A percentile compares a stretch with the other conserved stretches of the same genome.
phyloP scores from a whole-genome alignment of 2,329 filamentous ascomycete genomes.

The Fusarium vanettenii region DNA sequence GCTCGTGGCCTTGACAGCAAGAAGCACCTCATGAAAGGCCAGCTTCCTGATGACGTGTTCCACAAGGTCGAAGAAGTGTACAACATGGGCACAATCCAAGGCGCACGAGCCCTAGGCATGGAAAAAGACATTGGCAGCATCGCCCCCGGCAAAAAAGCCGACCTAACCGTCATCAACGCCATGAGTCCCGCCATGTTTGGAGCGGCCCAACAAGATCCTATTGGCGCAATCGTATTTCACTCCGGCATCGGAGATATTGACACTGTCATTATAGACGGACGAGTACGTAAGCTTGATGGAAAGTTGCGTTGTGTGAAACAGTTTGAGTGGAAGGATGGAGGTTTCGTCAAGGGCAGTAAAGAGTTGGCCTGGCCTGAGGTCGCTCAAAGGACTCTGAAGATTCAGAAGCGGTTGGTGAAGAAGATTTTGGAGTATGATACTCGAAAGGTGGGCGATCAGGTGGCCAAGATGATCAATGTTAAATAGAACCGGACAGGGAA shows the following conservation, averaged over 20 bases:
- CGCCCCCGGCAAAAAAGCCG: conserved; percentile 4
- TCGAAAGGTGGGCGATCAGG: neutral
- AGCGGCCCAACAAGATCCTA: neutral
- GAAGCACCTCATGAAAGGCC: neutral
- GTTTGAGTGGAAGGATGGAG: neutral
- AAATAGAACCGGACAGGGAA: neutral
- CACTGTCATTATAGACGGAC: conserved; percentile 2
- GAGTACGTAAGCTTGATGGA: neutral
- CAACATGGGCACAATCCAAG: conserved; percentile 13
- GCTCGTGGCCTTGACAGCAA: neutral
- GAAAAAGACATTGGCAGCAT: conserved; percentile 5
- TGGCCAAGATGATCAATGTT: neutral
- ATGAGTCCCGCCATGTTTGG: conserved; percentile 5
- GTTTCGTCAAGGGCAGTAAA: neutral
- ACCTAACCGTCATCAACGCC: neutral
- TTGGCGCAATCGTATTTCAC: conserved; percentile 1
- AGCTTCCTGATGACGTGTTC: neutral
- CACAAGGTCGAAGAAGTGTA: neutral
- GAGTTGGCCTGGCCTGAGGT: neutral
- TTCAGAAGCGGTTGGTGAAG: neutral
- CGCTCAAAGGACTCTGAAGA: neutral
- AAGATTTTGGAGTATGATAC: neutral
- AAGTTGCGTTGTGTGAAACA: neutral
- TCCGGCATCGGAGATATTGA: neutral
- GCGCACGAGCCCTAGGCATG: conserved; percentile 3